Base-by-base conservation (phyloP, 1,284 basidiomycete species). In the Cystobasidium sp. region DNA sequence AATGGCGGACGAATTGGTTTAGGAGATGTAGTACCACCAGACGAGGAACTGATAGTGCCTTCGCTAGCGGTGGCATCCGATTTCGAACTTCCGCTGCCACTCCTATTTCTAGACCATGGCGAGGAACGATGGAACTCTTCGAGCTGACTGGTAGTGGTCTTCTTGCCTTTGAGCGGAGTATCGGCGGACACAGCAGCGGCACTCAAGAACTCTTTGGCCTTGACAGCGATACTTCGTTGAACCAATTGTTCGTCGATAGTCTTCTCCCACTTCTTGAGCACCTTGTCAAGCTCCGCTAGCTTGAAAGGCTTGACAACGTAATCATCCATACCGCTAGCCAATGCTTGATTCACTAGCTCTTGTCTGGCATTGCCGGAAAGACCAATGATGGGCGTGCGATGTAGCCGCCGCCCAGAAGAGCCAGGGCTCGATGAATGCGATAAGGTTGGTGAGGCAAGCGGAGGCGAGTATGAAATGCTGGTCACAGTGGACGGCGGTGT, bases 271-370 rank as follows among this genome's bases (percentile, higher is more conserved):
- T 71, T 71, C 69, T 64, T 62, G 58, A 71, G 20, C 18, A 64
- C 61, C 31, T 63, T 71, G 16, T 71, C 69, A 12, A 74, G 56
- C 41, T 74, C 72, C 20, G 53, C 65, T 24, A 67, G 56, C 49
- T 68, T 74, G 66, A 68, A 75, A 24, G 74, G 74, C 44, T 69
- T 69, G 22, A 64, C 59, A 12, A 75, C 51, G 24, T 71, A 75
- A 37, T 63, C 67, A 43, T 75, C 74, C 74, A 75, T 75, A n/a
- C 74, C 74, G 16, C 56, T 59, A 6, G 74, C 68, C 18, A 66
- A 39, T 0, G 68, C 68, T 46, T 71, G 41, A 18, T 75, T 62
- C 2, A 70, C 68, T 6, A 69, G 68, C 51, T 75, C 68, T 56
- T 58, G 43, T 22, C 74, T 41, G 0, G 74, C 74, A 52, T 75